Base-by-base conservation (phyloP, 202 grass and related monocot genomes). In the Sporobolus alterniflorus region DNA sequence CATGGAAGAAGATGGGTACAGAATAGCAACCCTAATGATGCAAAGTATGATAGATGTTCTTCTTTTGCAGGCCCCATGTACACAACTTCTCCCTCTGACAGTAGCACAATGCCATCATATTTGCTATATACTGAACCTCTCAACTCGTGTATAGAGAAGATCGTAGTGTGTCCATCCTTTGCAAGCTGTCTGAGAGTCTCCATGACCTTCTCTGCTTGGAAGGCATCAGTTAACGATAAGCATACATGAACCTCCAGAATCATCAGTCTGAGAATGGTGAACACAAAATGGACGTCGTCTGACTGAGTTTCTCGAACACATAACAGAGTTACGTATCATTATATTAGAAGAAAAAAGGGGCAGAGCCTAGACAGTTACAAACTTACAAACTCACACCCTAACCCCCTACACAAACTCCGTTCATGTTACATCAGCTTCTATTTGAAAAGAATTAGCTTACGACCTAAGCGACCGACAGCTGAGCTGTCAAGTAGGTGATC, bases 141-240 rank as follows among this genome's bases (percentile, higher is more conserved):
- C 1, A 91, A 93, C 59, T 98, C 93, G 77, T 98, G 96, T 83
- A 98, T 98, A 49, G 96, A 94, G 59, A 93, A 98, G 25, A 98
- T 96, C 69, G 96, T 89, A 76, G 96, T 94, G 72, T 98, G 93
- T n/a, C 96, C 93, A 78, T 96, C 91, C 80, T 98, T 87, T 73
- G 96, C 89, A 79, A 98, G 92, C 33, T 98, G 84, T 77, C 89
- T 82, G 76, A 98, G 91, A 71, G 96, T 96, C 69, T 98, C 96
- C 96, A 98, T 98, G 76, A 98, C 96, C 76, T 98, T 96, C 87
- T 98, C 96, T 71, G 93, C 96, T 89, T 96, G 96, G 73, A 98
- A 98, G 21, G 96, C 93, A 94, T 96, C 96, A 83, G 94, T 91
- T 78, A 64, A 56, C 3, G 36, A 72, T 21, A 73, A 28, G 63